Conservation (phyloP, 2,329 filamentous ascomycete species). For the Ophiostoma perfectum region DNA sequence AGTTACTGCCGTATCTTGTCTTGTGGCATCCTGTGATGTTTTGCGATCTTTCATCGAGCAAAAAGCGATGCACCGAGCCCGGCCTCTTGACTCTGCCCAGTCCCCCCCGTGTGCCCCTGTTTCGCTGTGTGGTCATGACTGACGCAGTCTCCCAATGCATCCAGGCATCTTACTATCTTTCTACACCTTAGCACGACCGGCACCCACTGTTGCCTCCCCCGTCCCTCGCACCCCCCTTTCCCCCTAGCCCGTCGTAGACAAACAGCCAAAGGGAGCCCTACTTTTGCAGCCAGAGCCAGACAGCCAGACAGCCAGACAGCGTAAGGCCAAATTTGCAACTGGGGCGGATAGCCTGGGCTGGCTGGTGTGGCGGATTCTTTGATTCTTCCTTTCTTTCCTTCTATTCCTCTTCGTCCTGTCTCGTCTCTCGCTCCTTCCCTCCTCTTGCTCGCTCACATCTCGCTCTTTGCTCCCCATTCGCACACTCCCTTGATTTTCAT, state of each 20-base stretch:
- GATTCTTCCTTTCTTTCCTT: conserved; percentile 2
- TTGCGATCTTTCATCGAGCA: background rate
- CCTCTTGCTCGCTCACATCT: conserved; percentile 4
- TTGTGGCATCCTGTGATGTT: background rate
- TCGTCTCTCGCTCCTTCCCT: conserved; percentile 11
- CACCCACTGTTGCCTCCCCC: conserved; percentile 15
- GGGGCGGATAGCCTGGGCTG: conserved; percentile 12
- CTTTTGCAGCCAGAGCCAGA: background rate
- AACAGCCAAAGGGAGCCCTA: conserved; percentile 6
- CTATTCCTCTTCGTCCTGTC: conserved; percentile 13
- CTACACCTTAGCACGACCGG: background rate
- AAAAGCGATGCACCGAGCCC: background rate
- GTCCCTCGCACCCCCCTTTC: conserved; percentile 2
- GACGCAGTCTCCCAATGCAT: no score
- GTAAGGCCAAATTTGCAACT: conserved; percentile 18
- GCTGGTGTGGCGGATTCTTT: conserved; percentile 23
- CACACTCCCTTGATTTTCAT: conserved; percentile 7
- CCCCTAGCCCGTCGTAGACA: background rate
- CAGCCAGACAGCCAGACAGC: background rate
- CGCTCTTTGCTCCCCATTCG: conserved; percentile 9
- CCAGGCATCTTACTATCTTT: background rate
- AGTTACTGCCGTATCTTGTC: background rate
- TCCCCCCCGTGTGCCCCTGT: no score
- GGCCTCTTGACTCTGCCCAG: background rate
- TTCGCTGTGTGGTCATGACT: background rate